phyloP scores from a whole-genome alignment of 2,329 filamentous ascomycete genomes.

The Cordyceps cateniannulata region DNA sequence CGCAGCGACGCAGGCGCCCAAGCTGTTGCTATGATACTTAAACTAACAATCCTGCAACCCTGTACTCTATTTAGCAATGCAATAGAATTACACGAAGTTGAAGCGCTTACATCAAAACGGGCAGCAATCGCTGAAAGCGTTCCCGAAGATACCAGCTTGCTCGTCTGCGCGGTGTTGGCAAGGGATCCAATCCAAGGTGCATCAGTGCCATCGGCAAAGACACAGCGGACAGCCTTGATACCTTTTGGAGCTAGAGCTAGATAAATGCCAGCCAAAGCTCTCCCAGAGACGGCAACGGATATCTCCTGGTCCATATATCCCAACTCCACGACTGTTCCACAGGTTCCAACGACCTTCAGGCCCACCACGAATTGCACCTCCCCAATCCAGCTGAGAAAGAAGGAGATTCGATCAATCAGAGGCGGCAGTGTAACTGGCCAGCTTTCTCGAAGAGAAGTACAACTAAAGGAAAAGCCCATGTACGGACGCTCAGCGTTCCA shows the following conservation, averaged over 20 bases:
- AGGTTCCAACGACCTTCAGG: not conserved
- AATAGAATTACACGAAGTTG: not conserved
- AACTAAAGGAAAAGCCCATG: not conserved
- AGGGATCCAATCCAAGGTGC: not conserved
- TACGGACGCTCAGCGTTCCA: not conserved
- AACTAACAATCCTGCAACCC: not conserved
- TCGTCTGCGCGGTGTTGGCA: not conserved
- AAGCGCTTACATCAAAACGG: not conserved
- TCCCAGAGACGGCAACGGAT: not conserved
- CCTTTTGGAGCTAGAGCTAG: not conserved
- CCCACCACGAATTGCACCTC: not conserved
- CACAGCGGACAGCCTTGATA: not conserved
- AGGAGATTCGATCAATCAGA: not conserved
- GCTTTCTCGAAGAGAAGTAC: not conserved
- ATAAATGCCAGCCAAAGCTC: not conserved
- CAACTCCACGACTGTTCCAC: not conserved
- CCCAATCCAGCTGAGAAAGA: not conserved
- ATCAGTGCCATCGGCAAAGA: not conserved
- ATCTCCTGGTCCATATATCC: not conserved
- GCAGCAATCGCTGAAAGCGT: not conserved
- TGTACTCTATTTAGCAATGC: not conserved
- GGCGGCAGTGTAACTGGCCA: not conserved
- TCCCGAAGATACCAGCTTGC: not conserved
- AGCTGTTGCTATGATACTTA: not conserved
- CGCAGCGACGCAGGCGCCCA: not conserved